phyloP scores from a whole-genome alignment of 2,329 filamentous ascomycete species.

The Aspergillus sp. region DNA sequence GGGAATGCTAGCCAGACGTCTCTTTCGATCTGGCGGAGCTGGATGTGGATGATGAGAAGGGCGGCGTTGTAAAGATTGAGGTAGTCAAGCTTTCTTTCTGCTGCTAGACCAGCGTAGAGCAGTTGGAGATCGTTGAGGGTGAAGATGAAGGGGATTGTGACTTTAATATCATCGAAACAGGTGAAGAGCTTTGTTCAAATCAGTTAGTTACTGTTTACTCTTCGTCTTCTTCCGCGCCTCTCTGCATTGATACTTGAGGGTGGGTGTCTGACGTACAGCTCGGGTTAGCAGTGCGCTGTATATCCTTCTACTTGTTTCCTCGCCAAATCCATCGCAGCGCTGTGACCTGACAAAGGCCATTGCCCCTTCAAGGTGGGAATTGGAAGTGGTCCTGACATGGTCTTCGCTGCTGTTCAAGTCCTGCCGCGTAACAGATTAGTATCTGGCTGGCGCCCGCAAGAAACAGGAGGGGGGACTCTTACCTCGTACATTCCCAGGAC shows the following conservation, averaged over 20 bases:
- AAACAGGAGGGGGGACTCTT: background rate
- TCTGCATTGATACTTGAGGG: background rate
- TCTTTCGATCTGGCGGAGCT: background rate
- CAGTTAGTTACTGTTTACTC: background rate
- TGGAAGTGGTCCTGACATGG: conserved; percentile 1
- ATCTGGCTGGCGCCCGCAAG: background rate
- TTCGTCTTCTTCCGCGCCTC: background rate
- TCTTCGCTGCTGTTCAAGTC: conserved; percentile 1
- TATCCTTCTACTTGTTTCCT: conserved; percentile 1
- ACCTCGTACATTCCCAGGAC: conserved; percentile 9
- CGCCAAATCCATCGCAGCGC: background rate
- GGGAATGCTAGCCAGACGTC: background rate
- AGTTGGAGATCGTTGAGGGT: conserved; percentile 6
- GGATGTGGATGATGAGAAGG: conserved; percentile 2
- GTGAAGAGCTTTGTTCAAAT: background rate
- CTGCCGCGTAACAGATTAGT: background rate
- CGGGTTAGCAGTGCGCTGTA: conserved; percentile 3
- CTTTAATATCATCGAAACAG: conserved; percentile 3
- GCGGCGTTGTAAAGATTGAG: conserved; percentile 2
- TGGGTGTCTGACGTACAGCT: background rate
- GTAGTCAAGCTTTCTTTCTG: background rate
- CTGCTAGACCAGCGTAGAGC: background rate
- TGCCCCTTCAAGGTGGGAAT: conserved; percentile 5
- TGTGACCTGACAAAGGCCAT: conserved; percentile 6
- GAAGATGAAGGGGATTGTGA: background rate